Conservation (phyloP, 768 basidiomycete species). For the Serendipita sp. region DNA sequence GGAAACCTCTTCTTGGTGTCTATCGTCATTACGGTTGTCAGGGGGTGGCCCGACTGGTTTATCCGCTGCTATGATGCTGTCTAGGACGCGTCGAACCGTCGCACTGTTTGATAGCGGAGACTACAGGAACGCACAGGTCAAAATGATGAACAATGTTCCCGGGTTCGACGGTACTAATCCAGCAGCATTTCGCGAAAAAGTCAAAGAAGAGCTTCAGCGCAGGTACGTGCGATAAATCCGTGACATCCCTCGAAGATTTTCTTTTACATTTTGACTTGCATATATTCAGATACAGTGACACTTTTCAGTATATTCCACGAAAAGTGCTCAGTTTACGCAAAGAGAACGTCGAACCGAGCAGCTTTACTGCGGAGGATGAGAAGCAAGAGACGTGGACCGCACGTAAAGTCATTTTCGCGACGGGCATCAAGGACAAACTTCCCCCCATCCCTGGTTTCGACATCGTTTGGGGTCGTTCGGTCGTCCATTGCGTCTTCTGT, state of each 20-base stretch:
- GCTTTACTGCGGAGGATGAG: background rate
- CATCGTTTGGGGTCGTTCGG: background rate
- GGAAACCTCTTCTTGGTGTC: background rate
- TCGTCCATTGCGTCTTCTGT: background rate
- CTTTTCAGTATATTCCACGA: slow-evolving; percentile 2
- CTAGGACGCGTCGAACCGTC: slow-evolving; percentile 13
- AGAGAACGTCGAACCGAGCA: background rate
- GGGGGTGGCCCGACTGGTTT: slow-evolving; percentile 20
- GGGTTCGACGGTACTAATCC: slow-evolving; percentile 1
- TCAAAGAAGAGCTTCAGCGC: background rate
- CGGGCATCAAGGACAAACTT: background rate
- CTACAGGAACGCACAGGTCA: slow-evolving; percentile 13
- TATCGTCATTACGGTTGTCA: background rate
- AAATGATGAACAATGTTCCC: slow-evolving; percentile 12
- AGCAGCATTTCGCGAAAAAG: background rate
- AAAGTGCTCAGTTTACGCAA: background rate
- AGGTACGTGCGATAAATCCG: background rate
- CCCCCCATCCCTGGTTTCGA: background rate
- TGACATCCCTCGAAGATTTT: background rate
- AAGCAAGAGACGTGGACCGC: background rate
- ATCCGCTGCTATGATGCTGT: slow-evolving; percentile 15
- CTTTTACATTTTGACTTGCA: background rate
- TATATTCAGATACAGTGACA: background rate
- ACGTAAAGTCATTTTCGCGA: background rate
- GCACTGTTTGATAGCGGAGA: slow-evolving; percentile 16